Evolutionary conservation across 129 eudicot species (phyloP), one percentile per base, ranked within the genome.

Genomic region (Erigeron canadensis): DNA sequence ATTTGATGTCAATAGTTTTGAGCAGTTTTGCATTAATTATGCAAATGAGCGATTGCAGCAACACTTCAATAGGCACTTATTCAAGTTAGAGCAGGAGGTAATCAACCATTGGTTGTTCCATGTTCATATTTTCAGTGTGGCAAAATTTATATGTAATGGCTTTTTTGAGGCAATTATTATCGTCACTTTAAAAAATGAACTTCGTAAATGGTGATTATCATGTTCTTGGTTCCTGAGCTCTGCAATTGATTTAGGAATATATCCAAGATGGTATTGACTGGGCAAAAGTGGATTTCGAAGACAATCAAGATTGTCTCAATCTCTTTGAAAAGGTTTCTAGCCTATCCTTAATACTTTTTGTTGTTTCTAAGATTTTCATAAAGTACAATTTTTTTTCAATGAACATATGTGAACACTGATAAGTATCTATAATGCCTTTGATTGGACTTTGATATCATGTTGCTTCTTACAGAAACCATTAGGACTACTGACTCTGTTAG

Each of bases 231-330:
- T 12, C 34, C 21, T 60, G 42, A 34, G 34, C 16, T 34, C 17
- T 11, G 13, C 44, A 39, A 63, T 73, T 16, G 39, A 63, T 81
- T 9, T 83, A 95, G 99, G 99, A 95, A 84, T 95, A 95, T 76
- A 88, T 95, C 50, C 97, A 90, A 82, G 97, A 94, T 80, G 97
- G 99, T 22, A 94, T 94, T 82, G 94, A 94, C 79, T 94, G 97
- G 99, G 73, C 93, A 28, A 94, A 81, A 82, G 96, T 94, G 63
- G 99, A 89, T 56, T 94, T 90, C 80, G 99, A 89, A 78, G 99
- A 94, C 87, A 94, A 94, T 78, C 97, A 94, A 75, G 91, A 80
- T 57, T 94, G 99, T 79, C 84, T 89, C 53, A 84, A 88, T 84
- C 94, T 94, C 53, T 89, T 90, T 70, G 97, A 94, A 75, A 90